Evolutionary conservation across 2,329 filamentous ascomycete genomes (phyloP), one percentile per base, ranked within the genome.

Genomic region (Thermomyces lanuginosus): DNA sequence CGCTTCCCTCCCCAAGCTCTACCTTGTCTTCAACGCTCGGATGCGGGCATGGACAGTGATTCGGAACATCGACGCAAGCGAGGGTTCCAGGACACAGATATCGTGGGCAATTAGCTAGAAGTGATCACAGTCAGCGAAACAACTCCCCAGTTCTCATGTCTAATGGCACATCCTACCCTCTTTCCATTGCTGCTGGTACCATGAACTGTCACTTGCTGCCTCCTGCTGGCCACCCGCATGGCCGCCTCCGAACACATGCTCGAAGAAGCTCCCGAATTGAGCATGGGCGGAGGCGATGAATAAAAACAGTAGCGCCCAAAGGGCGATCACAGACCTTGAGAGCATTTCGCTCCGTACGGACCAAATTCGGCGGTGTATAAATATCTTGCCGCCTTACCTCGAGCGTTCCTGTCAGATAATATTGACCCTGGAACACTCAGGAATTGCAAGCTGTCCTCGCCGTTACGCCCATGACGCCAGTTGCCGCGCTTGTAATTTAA

Each of bases 191-290:
- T 68, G 58, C 42, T 72, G 74, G 52, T 93, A 95, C 61, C 79
- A 76, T 13, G 62, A 59, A 8, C 80, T 77, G 55, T 95, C 86
- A 45, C 80, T 91, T 2, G 80, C 69, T 15, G 78, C 80, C 50
- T 93, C 89, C 14, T 70, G 69, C 22, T 66, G 55, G 38, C 71
- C 66, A 31, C 69, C 61, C 8, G 62, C 57, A 35, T 57, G 56
- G 33, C 64, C 63, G 39, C 69, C 69, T 41, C 72, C 67, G 52
- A 98, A 95, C 81, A 95, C 92, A 44, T 95, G 82, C 51, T 93
- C 84, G 58, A 95, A 98, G 68, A 98, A 92, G 48, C 81, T 77
- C n/a, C n/a, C n/a, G 53, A 95, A 95, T 56, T 95, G 86, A 7
- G 81, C 81, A 31, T 66, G 60, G 3, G 64, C 72, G 9, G 59